Conservation (phyloP, 768 basidiomycete genomes). For the Calocera viscosa region DNA sequence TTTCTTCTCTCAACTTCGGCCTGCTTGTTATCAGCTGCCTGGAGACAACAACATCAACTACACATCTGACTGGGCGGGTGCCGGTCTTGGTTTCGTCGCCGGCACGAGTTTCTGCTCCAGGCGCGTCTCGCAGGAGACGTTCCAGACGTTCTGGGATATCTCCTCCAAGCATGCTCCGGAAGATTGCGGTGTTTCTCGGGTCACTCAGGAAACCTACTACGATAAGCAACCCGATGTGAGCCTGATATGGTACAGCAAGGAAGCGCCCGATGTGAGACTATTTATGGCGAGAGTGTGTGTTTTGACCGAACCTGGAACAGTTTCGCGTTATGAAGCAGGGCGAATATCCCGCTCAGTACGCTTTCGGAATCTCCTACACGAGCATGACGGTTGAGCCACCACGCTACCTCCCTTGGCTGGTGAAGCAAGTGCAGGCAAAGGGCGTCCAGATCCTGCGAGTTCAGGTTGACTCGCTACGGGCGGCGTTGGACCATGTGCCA, state of each 20-base stretch:
- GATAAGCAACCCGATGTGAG: background rate
- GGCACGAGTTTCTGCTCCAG: background rate
- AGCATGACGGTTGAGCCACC: constrained; percentile 5
- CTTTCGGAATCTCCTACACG: background rate
- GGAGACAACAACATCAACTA: constrained; percentile 1
- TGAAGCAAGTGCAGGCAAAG: background rate
- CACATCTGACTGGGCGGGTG: constrained; percentile 3
- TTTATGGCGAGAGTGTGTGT: background rate
- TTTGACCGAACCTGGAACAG: background rate
- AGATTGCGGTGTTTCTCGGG: background rate
- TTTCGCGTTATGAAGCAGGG: background rate
- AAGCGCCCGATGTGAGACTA: background rate
- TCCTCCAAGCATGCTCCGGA: background rate
- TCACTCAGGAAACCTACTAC: background rate
- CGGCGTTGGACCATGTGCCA: background rate
- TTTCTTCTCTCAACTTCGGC: background rate
- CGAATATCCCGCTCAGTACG: background rate
- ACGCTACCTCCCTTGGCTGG: constrained; percentile 4
- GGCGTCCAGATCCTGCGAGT: background rate
- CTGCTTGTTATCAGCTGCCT: background rate
- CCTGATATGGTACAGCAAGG: constrained; percentile 7
- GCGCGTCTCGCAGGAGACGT: constrained; percentile 6
- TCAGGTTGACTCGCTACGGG: background rate
- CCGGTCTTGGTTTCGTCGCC: background rate
- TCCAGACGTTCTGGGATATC: constrained; percentile 4